Conservation (phyloP, 148 eudicot genomes). For the Silene uniflora region DNA sequence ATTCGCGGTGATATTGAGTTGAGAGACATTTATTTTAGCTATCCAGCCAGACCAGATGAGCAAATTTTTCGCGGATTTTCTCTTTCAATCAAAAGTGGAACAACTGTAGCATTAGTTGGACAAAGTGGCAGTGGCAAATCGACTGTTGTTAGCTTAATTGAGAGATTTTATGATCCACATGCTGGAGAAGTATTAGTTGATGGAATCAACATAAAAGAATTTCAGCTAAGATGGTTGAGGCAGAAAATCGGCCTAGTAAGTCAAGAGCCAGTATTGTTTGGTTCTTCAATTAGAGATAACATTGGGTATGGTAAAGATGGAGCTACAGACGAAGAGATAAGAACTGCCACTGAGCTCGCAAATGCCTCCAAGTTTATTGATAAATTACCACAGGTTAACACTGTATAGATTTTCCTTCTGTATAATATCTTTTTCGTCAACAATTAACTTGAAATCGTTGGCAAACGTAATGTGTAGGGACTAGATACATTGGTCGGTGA, state of each 20-base stretch:
- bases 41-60: constrained; percentile 61
- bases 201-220: constrained; percentile 53
- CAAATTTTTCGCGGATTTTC: constrained; percentile 53
- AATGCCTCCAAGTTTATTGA: constrained; percentile 62
- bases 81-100: constrained; percentile 46
- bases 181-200: constrained; percentile 64
- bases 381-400: constrained; percentile 53
- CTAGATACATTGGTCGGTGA: constrained; percentile 80
- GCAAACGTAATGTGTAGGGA: constrained; percentile 35
- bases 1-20: constrained; percentile 58
- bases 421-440: neutral
- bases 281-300: constrained; percentile 57
- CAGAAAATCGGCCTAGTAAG: constrained; percentile 61
- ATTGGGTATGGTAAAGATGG: constrained; percentile 59
- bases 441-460: neutral
- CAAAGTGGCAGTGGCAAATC: constrained; percentile 82
- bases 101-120: constrained; percentile 66
- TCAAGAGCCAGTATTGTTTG: constrained; percentile 69
- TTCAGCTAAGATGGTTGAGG: constrained; percentile 65
- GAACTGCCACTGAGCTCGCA: constrained; percentile 56
- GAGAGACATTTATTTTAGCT: constrained; percentile 48
- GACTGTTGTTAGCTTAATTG: constrained; percentile 57
- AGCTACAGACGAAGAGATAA: constrained; percentile 54
- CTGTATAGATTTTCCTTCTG: neutral
- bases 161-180: constrained; percentile 70